Percentiles rank a stretch among this genome's conserved stretches.
Conservation (phyloP, 2,329 filamentous ascomycete genomes). For the Exophiala oligosperma region DNA sequence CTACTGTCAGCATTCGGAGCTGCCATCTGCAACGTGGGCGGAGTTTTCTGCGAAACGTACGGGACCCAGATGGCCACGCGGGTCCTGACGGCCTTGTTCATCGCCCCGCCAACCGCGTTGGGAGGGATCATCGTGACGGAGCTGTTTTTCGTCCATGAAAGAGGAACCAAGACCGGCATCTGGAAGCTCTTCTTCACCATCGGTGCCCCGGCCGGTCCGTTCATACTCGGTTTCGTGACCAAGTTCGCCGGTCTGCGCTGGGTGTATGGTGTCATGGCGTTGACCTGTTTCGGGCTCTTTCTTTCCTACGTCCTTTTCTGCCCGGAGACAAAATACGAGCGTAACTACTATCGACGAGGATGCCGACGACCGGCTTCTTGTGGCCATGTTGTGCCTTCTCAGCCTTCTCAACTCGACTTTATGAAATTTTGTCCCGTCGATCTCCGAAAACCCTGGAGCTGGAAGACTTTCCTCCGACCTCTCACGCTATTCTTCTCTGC, state of each 20-base stretch:
- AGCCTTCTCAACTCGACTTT: too few species aligned
- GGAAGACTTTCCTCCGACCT: slow-evolving; percentile 54
- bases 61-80: slow-evolving; percentile 52
- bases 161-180: slow-evolving; percentile 58
- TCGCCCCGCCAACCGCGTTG: slow-evolving; percentile 55
- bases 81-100: slow-evolving; percentile 57
- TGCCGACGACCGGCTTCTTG: too few species aligned
- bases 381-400: too few species aligned
- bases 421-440: too few species aligned
- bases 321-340: not conserved
- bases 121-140: slow-evolving; percentile 60
- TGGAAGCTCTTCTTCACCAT: slow-evolving; percentile 56
- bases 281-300: slow-evolving; percentile 38
- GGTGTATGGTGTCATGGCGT: slow-evolving; percentile 61
- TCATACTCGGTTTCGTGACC: slow-evolving; percentile 48
- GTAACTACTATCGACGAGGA: slow-evolving; percentile 1
- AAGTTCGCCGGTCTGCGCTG: slow-evolving; percentile 56
- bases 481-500: slow-evolving; percentile 48
- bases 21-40: slow-evolving; percentile 54
- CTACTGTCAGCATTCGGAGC: slow-evolving; percentile 52
- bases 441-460: slow-evolving; percentile 54
- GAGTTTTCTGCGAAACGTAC: slow-evolving; percentile 52
- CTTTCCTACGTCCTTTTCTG: too few species aligned
- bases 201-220: slow-evolving; percentile 42
- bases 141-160: slow-evolving; percentile 57